These are phyloP conservation scores for Colletotrichum sp. DNA, from an alignment of 2,329 filamentous ascomycete species.

Conservation along the genomic window DNA sequence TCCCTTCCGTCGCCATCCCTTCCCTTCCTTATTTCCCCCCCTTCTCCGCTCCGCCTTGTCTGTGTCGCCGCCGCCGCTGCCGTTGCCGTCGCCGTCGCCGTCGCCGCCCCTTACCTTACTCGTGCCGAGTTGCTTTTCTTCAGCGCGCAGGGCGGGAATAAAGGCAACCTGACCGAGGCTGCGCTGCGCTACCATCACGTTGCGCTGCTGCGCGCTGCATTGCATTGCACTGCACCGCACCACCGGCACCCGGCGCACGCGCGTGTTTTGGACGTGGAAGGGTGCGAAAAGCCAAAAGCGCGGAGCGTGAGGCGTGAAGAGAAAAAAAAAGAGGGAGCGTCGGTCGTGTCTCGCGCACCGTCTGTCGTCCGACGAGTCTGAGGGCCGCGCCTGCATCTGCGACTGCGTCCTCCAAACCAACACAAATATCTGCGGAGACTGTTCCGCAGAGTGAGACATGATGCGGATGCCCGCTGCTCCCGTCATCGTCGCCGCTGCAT, in stretches of 20 bases:
- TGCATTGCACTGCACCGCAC: not conserved
- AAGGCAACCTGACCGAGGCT: not conserved
- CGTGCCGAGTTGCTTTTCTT: not conserved
- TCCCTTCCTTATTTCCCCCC: not conserved
- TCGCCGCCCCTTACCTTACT: not conserved
- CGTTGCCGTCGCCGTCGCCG: not conserved
- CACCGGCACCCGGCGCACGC: not conserved
- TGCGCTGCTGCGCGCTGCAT: not conserved
- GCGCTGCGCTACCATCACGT: not conserved
- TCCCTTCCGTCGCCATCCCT: not conserved
- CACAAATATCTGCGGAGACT: not conserved
- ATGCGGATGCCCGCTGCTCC: conserved; percentile 18
- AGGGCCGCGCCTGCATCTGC: not conserved
- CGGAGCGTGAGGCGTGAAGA: not conserved
- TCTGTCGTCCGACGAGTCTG: not conserved
- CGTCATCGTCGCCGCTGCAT: not conserved
- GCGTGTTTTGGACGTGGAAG: not conserved
- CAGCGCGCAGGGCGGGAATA: not conserved
- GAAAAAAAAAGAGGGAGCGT: not conserved
- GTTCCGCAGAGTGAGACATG: conserved; percentile 13
- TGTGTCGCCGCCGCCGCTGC: not conserved
- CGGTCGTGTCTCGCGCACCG: not conserved
- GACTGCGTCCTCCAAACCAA: not conserved
- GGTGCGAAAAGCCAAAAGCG: not conserved
- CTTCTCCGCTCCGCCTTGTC: not conserved